These are phyloP conservation scores for Russula foetens DNA, from an alignment of 768 basidiomycete species.

Conservation along the genomic window DNA sequence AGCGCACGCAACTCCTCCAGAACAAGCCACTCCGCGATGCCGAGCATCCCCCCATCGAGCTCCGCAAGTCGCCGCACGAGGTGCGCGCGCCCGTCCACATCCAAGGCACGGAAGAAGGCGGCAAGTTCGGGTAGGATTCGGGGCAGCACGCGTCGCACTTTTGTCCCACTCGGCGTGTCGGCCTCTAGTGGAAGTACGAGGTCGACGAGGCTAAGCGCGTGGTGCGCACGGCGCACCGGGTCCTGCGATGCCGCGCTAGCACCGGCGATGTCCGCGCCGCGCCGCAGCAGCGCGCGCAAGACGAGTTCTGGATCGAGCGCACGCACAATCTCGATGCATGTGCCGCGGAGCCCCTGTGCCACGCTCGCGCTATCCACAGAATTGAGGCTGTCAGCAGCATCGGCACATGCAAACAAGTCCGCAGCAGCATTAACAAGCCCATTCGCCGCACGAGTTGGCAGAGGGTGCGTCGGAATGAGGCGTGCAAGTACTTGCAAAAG, in stretches of 20 bases:
- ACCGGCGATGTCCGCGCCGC: constrained; percentile 29
- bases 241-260: constrained; percentile 32
- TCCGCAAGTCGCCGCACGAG: constrained; percentile 46
- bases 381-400: constrained; percentile 35
- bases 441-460: constrained; percentile 44
- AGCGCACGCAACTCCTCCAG: constrained; percentile 54
- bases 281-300: constrained; percentile 48
- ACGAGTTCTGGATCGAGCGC: constrained; percentile 43
- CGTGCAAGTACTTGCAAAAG: constrained; percentile 42
- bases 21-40: constrained; percentile 64
- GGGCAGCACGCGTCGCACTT: constrained; percentile 50
- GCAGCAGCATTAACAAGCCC: constrained; percentile 36
- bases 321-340: constrained; percentile 44
- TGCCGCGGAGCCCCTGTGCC: constrained; percentile 38
- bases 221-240: constrained; percentile 47
- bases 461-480: constrained; percentile 39
- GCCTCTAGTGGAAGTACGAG: constrained; percentile 40
- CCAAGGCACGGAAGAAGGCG: constrained; percentile 48
- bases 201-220: constrained; percentile 50
- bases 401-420: constrained; percentile 50
- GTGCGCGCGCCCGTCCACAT: constrained; percentile 39
- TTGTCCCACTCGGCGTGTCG: constrained; percentile 22
- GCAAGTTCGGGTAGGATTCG: constrained; percentile 45
- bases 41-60: constrained; percentile 48
- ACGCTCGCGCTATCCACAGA: constrained; percentile 34